A percentile compares a stretch with the other conserved stretches of the same genome.
Evolutionary conservation across 345 rosid species (phyloP).

Genomic region (Geranium brycei): DNA sequence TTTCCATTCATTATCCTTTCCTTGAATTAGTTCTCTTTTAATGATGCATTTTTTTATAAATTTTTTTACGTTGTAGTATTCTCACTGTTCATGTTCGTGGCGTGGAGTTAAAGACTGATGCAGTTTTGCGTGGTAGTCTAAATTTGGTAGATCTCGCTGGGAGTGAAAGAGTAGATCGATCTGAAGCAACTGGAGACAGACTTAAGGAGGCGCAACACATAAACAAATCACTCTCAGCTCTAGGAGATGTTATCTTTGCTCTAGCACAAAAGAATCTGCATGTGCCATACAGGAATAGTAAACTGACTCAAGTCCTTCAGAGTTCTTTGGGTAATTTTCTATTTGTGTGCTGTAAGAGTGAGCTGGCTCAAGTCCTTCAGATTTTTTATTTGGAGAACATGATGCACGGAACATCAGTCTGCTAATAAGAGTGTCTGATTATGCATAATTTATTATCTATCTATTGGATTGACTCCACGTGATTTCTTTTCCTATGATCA

Average conservation of each 20-base stretch:
- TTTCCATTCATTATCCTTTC: slow-evolving; percentile 2
- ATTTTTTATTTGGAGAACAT: no score
- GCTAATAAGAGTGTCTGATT: not conserved
- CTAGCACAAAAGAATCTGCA: slow-evolving; percentile 75
- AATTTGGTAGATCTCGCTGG: slow-evolving; percentile 97
- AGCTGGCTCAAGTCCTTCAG: no score
- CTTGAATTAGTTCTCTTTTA: not conserved
- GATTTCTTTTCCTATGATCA: slow-evolving; percentile 15
- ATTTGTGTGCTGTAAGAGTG: slow-evolving; percentile 10
- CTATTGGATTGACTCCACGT: not conserved
- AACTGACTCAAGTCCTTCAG: slow-evolving; percentile 94
- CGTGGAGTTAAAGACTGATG: slow-evolving; percentile 47
- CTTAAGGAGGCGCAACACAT: slow-evolving; percentile 93
- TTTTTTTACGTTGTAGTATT: slow-evolving; percentile 40
- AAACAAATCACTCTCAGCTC: slow-evolving; percentile 87
- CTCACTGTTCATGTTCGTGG: slow-evolving; percentile 92
- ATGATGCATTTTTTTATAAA: slow-evolving; percentile 12
- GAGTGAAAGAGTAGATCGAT: slow-evolving; percentile 93
- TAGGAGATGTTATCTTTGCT: slow-evolving; percentile 91
- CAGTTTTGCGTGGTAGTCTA: slow-evolving; percentile 66
- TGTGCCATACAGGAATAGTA: slow-evolving; percentile 93
- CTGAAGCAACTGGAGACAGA: slow-evolving; percentile 95
- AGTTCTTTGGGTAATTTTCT: slow-evolving; percentile 67
- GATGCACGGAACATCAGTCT: no score
- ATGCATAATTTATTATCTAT: not conserved